These are phyloP conservation scores for Colletotrichum sp. DNA, from an alignment of 2,329 filamentous ascomycete species.

Conservation along the genomic window DNA sequence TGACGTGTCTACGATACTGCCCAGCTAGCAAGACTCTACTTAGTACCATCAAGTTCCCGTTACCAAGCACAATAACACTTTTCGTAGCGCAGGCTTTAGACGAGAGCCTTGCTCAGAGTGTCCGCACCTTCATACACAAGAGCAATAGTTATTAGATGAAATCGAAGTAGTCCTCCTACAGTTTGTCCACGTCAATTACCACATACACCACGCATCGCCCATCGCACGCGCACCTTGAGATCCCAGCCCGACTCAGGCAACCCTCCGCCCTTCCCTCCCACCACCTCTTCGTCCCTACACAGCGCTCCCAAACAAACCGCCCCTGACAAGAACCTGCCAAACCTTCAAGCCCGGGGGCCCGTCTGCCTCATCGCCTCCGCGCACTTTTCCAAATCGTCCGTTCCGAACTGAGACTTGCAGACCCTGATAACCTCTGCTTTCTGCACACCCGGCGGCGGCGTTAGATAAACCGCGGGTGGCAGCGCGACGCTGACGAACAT, in stretches of 20 bases:
- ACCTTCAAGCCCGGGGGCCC: neutral
- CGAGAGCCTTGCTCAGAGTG: neutral
- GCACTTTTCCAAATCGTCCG: neutral
- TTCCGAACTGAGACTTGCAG: neutral
- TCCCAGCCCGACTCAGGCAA: neutral
- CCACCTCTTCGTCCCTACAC: neutral
- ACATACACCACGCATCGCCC: neutral
- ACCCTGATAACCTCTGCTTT: neutral
- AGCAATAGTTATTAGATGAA: neutral
- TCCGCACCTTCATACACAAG: neutral
- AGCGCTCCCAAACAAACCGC: neutral
- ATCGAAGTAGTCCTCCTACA: neutral
- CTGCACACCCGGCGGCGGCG: neutral
- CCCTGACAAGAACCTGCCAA: neutral
- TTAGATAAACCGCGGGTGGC: neutral
- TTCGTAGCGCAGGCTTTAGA: neutral
- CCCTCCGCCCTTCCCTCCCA: no score
- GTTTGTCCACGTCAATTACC: neutral
- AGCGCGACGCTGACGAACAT: neutral
- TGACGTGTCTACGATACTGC: neutral
- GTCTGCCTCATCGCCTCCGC: neutral
- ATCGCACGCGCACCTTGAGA: neutral
- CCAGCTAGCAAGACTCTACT: neutral
- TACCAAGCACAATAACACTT: neutral
- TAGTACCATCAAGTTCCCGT: neutral